Evolutionary conservation across 2,329 filamentous ascomycete genomes (phyloP), one percentile per base, ranked within the genome.

Genomic region (Alternaria angustiovoidea): DNA sequence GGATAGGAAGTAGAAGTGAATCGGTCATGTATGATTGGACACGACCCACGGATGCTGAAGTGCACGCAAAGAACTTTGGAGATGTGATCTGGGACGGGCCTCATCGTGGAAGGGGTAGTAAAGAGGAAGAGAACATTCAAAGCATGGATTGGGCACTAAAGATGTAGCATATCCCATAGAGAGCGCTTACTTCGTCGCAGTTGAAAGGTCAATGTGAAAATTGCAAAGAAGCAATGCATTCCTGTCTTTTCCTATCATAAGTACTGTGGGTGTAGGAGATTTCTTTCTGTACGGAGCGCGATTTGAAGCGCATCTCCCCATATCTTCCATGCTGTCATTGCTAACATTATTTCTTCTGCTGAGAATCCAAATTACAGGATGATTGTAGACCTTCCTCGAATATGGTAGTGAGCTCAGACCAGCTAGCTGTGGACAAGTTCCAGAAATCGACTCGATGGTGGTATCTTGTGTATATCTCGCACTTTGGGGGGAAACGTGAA

Each of bases 401-500:
- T 47, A 53, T 59, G 59, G 48, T 57, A 56, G 48, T 67, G 62
- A 70, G 68, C 66, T 67, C 63, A 71, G 68, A 64, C 66, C 62
- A 68, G 68, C 69, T 69, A 70, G 67, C 62, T 67, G 64, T 43
- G 51, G 51, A 53, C 56, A 63, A 63, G 53, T 65, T 60, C 61
- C 57, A 54, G 51, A 58, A 58, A 66, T 62, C 64, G 60, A 62
- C 69, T 59, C 56, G 44, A 64, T 54, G 39, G 57, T 70, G 65
- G 65, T 65, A 67, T 68, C 65, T 61, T 61, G 64, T 60, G 66
- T 71, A 63, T 58, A 66, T 69, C 51, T 64, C 66, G 61, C 65
- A 66, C 54, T 55, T 55, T 46, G 7, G 56, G 54, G 36, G 44
- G 43, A 54, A 51, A 52, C 49, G 18, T 44, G 5, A 44, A 47